Conservation (phyloP, 2,329 filamentous ascomycete species). For the Sporothrix euskadiensis region DNA sequence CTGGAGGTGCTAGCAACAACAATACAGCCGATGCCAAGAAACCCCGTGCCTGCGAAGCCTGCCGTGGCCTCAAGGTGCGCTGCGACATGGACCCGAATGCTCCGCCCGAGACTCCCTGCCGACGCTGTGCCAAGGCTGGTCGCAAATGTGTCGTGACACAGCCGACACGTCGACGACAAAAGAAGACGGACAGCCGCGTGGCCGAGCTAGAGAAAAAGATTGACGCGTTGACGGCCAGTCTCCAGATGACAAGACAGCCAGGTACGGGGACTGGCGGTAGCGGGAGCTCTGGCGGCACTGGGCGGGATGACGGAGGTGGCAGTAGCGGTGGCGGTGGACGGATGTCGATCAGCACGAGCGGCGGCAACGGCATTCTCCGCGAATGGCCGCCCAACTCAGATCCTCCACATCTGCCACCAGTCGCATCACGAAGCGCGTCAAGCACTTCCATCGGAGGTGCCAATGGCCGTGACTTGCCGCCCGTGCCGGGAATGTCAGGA, state of each 20-base stretch:
- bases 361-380: conserved; percentile 8
- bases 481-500: not conserved
- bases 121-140: conserved; percentile 78
- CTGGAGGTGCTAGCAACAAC: not conserved
- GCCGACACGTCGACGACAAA: conserved; percentile 75
- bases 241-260: conserved; percentile 57
- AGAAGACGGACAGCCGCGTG: conserved; percentile 87
- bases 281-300: not conserved
- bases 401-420: not conserved
- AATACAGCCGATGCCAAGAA: conserved; percentile 58
- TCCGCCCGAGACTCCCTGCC: conserved; percentile 61
- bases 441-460: not conserved
- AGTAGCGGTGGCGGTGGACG: not conserved
- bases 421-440: not conserved
- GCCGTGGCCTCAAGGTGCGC: conserved; percentile 75
- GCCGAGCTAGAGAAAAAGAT: conserved; percentile 92
- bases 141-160: conserved; percentile 75
- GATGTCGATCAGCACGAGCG: conserved; percentile 4
- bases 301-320: not conserved
- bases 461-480: not conserved
- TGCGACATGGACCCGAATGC: conserved; percentile 73
- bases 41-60: conserved; percentile 72
- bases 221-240: conserved; percentile 77
- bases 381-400: not conserved
- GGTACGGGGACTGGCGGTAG: not conserved